These are phyloP conservation scores for Pseudevernia furfuracea DNA, from an alignment of 495 filamentous ascomycete genomes.

Conservation along the genomic window DNA sequence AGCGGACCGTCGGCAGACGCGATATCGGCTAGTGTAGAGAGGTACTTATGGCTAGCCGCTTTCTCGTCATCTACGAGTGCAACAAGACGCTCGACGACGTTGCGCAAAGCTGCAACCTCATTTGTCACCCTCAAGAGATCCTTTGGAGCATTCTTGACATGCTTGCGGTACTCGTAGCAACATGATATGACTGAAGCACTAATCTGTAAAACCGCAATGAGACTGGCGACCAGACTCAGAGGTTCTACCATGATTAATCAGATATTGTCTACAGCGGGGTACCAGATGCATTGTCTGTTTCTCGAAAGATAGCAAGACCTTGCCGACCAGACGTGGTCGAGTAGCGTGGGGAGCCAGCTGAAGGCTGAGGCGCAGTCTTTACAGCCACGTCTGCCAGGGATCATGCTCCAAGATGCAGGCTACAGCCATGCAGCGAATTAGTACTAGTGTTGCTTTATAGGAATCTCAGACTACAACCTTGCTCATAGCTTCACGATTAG, in stretches of 20 bases:
- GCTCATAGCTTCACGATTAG: too few species aligned
- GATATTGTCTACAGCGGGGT: not conserved
- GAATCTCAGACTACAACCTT: too few species aligned
- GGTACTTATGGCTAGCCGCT: not conserved
- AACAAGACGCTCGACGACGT: not conserved
- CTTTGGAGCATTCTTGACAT: not conserved
- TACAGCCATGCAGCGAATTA: too few species aligned
- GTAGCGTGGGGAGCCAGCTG: not conserved
- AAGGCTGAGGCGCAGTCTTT: not conserved
- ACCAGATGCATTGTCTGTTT: too few species aligned
- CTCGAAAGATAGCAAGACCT: not conserved
- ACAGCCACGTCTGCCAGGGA: too few species aligned
- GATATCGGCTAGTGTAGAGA: not conserved
- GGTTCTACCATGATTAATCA: conserved; percentile 5
- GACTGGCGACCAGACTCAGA: conserved; percentile 1
- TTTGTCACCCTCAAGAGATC: not conserved
- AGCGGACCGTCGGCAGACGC: not conserved
- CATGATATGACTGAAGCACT: conserved; percentile 13
- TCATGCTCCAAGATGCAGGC: too few species aligned
- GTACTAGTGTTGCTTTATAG: too few species aligned
- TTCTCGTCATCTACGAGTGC: not conserved
- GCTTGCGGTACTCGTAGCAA: conserved; percentile 18
- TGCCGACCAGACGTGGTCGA: not conserved
- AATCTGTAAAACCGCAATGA: conserved; percentile 16
- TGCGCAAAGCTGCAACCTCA: not conserved